These are phyloP conservation scores for Termitomyces sp. DNA, from an alignment of 768 basidiomycete species.

Conservation along the genomic window DNA sequence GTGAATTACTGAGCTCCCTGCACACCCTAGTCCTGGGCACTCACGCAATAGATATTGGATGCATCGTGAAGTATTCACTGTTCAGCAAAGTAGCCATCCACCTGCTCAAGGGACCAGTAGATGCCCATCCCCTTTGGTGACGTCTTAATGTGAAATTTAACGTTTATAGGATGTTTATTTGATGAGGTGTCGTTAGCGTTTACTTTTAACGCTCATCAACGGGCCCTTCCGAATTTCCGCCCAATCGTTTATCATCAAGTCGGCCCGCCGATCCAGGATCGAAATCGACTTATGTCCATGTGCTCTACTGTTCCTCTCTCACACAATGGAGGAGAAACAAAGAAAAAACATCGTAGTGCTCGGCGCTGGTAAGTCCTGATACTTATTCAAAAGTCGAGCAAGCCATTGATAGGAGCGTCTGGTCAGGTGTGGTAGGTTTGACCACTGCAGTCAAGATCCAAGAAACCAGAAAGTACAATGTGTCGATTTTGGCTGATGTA, in stretches of 20 bases:
- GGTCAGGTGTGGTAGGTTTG: slow-evolving; percentile 71
- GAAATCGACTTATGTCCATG: background rate
- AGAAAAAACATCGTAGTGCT: slow-evolving; percentile 14
- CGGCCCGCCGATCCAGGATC: background rate
- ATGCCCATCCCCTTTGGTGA: background rate
- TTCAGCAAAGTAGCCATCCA: background rate
- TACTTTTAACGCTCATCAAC: background rate
- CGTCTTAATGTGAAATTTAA: background rate
- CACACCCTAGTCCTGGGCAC: slow-evolving; percentile 8
- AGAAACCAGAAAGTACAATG: slow-evolving; percentile 53
- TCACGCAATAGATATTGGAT: slow-evolving; percentile 32
- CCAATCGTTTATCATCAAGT: background rate
- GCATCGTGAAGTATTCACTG: slow-evolving; percentile 16
- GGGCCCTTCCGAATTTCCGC: background rate
- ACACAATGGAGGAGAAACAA: background rate
- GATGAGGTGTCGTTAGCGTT: background rate
- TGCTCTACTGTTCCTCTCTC: background rate
- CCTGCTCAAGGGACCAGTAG: background rate
- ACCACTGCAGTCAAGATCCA: slow-evolving; percentile 72
- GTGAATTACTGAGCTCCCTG: background rate
- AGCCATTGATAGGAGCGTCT: background rate
- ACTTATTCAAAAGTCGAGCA: background rate
- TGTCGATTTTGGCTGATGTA: slow-evolving; percentile 66
- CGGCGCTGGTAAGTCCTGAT: slow-evolving; percentile 14
- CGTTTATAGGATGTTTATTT: background rate